Evolutionary conservation across 306 rosid genomes (phyloP).

Genomic region (Betula pendula): DNA sequence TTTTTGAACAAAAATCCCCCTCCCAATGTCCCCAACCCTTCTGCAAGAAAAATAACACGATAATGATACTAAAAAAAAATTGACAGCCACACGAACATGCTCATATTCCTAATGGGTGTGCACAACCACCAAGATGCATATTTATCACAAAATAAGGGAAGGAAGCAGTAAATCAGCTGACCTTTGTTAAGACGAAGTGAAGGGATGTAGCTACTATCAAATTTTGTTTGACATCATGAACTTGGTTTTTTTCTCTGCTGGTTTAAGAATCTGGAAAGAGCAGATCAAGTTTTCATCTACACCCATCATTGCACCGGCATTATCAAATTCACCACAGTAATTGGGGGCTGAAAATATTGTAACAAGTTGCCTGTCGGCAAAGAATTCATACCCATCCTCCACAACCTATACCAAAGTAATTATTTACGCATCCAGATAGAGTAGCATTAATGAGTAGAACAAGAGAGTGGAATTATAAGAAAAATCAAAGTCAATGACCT

Average conservation of each 20-base stretch:
- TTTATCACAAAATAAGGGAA: conserved; percentile 14
- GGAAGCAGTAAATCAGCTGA: conserved; percentile 35
- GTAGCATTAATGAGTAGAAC: conserved; percentile 10
- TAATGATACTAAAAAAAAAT: not conserved
- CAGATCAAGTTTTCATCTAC: conserved; percentile 88
- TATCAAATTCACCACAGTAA: conserved; percentile 91
- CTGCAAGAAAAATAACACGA: not conserved
- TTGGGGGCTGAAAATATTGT: conserved; percentile 90
- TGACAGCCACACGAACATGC: conserved; percentile 10
- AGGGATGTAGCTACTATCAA: conserved; percentile 40
- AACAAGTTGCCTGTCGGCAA: conserved; percentile 86
- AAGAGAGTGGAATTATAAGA: not conserved
- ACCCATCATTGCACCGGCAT: conserved; percentile 97
- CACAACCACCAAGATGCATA: conserved; percentile 1
- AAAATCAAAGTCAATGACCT: conserved; percentile 42
- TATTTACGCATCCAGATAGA: conserved; percentile 31
- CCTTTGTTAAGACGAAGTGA: conserved; percentile 44
- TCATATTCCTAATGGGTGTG: not conserved
- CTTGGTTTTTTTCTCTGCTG: conserved; percentile 73
- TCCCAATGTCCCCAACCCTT: not conserved
- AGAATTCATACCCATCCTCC: conserved; percentile 94
- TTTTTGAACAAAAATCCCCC: not conserved
- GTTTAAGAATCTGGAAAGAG: conserved; percentile 92
- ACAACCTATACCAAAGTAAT: conserved; percentile 58
- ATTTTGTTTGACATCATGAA: conserved; percentile 55